These are phyloP conservation scores for Ammopiptanthus mongolicus DNA, from an alignment of 306 rosid species.

Conservation along the genomic window DNA sequence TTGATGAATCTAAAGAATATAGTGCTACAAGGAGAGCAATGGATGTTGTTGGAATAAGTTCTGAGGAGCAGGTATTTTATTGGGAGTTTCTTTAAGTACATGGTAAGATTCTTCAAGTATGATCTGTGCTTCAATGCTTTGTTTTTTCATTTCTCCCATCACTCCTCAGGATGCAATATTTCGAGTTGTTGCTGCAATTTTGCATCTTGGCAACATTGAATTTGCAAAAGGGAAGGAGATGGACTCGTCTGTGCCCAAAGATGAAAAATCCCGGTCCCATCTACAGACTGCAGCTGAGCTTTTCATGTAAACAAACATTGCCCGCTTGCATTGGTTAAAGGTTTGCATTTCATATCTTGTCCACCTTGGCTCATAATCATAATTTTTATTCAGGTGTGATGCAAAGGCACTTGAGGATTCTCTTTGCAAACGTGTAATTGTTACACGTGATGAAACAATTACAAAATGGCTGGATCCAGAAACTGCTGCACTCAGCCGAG, in stretches of 20 bases:
- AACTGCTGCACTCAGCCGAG: conserved; percentile 81
- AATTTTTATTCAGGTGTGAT: conserved; percentile 64
- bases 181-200: conserved; percentile 77
- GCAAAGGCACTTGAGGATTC: conserved; percentile 84
- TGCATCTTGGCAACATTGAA: conserved; percentile 82
- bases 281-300: conserved; percentile 77
- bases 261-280: conserved; percentile 72
- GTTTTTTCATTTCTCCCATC: neutral
- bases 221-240: conserved; percentile 73
- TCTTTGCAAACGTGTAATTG: conserved; percentile 91
- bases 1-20: conserved; percentile 71
- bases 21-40: conserved; percentile 67
- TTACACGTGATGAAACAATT: conserved; percentile 90
- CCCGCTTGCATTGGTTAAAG: neutral
- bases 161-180: conserved; percentile 69
- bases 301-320: conserved; percentile 50
- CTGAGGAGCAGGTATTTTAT: conserved; percentile 60
- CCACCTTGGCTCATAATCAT: neutral
- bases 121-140: conserved; percentile 13
- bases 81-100: conserved; percentile 12
- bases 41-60: conserved; percentile 77
- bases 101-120: conserved; percentile 3
- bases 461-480: conserved; percentile 89
- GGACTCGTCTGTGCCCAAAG: conserved; percentile 78
- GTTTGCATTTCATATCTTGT: conserved; percentile 25